Evolutionary conservation across 306 rosid species (phyloP).

Genomic region (Medicago lupulina): DNA sequence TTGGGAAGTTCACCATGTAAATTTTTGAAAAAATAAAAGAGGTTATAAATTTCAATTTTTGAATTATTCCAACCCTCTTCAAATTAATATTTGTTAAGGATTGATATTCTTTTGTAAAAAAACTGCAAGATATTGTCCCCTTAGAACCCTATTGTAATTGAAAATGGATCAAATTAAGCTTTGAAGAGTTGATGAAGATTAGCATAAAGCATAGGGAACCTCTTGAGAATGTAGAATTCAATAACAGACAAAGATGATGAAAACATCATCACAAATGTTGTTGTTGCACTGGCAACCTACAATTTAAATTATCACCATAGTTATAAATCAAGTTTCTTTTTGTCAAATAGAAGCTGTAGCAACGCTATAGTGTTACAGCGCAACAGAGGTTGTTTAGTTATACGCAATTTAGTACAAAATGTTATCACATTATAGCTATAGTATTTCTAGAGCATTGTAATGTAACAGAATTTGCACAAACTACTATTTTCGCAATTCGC

Average conservation of each 20-base stretch:
- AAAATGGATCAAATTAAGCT: background rate
- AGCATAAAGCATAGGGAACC: slow-evolving; percentile 92
- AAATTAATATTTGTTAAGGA: too few species aligned
- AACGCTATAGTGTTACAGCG: background rate
- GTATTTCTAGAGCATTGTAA: background rate
- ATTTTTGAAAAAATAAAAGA: too few species aligned
- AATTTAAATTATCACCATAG: background rate
- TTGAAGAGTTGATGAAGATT: slow-evolving; percentile 16
- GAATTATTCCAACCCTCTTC: too few species aligned
- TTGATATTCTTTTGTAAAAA: too few species aligned
- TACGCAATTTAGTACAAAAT: background rate
- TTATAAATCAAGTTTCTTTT: background rate
- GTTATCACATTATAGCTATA: background rate
- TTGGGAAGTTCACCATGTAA: too few species aligned
- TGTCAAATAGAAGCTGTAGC: background rate
- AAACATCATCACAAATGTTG: slow-evolving; percentile 91
- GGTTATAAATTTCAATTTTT: too few species aligned
- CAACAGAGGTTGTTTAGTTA: background rate
- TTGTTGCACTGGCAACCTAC: slow-evolving; percentile 94
- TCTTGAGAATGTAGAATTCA: slow-evolving; percentile 83
- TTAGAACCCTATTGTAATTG: too few species aligned
- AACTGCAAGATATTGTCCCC: too few species aligned
- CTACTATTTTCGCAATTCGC: background rate
- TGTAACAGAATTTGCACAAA: background rate
- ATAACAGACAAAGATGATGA: slow-evolving; percentile 83